Conservation (phyloP, 345 rosid species). For the Dimocarpus longan region DNA sequence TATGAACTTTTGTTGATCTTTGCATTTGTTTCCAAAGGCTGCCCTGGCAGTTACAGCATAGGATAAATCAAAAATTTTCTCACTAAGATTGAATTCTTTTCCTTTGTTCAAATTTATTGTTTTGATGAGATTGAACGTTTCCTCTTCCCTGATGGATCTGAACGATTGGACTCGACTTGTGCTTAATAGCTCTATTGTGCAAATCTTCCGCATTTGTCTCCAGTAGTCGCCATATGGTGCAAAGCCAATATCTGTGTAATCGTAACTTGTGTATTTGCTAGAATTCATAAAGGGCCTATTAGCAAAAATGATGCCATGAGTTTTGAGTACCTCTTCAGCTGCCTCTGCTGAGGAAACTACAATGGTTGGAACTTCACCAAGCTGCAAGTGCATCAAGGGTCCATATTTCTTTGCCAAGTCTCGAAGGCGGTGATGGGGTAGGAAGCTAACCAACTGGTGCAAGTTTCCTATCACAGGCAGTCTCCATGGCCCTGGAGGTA, state of each 20-base stretch:
- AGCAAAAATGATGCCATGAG: constrained; percentile 33
- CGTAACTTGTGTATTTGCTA: background rate
- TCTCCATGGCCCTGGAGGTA: constrained; percentile 33
- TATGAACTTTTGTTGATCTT: too few species aligned
- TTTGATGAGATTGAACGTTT: constrained; percentile 11
- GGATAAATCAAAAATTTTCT: too few species aligned
- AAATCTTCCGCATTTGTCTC: constrained; percentile 25
- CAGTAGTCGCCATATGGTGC: constrained; percentile 36
- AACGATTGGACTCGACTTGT: constrained; percentile 23
- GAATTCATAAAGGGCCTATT: constrained; percentile 25
- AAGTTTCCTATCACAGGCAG: constrained; percentile 36
- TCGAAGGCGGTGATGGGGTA: constrained; percentile 24
- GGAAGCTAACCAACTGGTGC: constrained; percentile 22
- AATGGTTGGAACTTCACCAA: constrained; percentile 32
- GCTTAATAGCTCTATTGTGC: constrained; percentile 25
- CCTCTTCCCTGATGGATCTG: constrained; percentile 18
- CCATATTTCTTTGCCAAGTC: constrained; percentile 32
- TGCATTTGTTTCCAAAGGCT: too few species aligned
- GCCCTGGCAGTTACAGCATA: too few species aligned
- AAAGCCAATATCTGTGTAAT: constrained; percentile 2
- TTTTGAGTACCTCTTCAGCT: constrained; percentile 29
- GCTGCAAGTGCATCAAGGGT: constrained; percentile 32
- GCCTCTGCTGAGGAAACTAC: constrained; percentile 20
- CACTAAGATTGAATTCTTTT: constrained; percentile 5
- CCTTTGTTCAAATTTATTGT: background rate